Conservation (phyloP, 2,329 filamentous ascomycete species). For the Colletotrichum horii region DNA sequence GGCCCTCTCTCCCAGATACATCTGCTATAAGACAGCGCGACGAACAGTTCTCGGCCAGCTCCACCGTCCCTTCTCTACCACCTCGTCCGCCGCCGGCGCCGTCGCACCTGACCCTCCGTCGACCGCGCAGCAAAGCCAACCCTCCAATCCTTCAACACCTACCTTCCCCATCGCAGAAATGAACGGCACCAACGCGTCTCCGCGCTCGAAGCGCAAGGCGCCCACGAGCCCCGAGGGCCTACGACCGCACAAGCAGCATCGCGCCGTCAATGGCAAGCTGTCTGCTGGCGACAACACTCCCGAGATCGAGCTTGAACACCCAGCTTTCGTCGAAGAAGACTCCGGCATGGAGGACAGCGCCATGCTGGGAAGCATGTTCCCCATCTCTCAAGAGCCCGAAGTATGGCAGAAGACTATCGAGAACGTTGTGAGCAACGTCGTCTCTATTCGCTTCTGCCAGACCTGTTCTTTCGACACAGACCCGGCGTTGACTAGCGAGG, state of each 20-base stretch:
- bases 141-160: neutral
- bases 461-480: constrained; percentile 99
- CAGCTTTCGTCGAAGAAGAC: constrained; percentile 38
- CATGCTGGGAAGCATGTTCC: constrained; percentile 18
- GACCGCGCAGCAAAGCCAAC: neutral
- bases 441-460: constrained; percentile 99
- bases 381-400: constrained; percentile 24
- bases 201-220: constrained; percentile 59
- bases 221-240: constrained; percentile 44
- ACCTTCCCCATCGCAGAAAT: constrained; percentile 34
- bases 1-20: neutral
- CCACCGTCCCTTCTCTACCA: neutral
- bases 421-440: constrained; percentile 90
- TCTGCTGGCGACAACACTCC: constrained; percentile 56
- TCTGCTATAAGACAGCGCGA: constrained; percentile 12
- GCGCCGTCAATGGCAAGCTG: constrained; percentile 52
- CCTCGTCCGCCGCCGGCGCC: neutral
- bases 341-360: constrained; percentile 46
- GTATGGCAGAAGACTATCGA: constrained; percentile 98
- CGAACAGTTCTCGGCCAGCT: neutral
- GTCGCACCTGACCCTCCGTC: neutral
- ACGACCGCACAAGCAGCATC: constrained; percentile 47
- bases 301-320: constrained; percentile 34
- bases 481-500: constrained; percentile 88
- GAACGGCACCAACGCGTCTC: constrained; percentile 46